These are phyloP conservation scores for Peniophora sp. DNA, from an alignment of 1,284 basidiomycete species.

Conservation along the genomic window DNA sequence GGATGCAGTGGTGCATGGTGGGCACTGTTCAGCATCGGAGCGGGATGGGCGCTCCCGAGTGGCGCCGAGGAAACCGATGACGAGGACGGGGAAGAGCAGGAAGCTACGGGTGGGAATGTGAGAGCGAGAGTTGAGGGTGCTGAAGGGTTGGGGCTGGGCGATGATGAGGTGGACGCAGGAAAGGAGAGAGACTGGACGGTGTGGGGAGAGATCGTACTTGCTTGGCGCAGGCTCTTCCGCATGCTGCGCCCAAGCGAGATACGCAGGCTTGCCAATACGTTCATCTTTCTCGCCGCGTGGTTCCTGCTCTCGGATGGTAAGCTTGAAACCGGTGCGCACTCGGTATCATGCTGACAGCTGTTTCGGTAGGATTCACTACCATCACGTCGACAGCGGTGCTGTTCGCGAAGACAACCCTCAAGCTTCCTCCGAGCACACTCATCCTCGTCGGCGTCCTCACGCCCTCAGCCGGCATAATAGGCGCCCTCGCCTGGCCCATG, in stretches of 20 bases:
- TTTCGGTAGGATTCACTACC: conserved; percentile 61
- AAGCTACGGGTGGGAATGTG: conserved; percentile 11
- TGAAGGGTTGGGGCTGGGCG: conserved; percentile 6
- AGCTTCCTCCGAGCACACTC: conserved; percentile 65
- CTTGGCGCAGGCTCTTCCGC: conserved; percentile 59
- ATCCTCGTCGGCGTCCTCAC: conserved; percentile 66
- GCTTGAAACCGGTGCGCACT: conserved; percentile 11
- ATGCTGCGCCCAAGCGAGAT: conserved; percentile 71
- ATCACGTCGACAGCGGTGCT: conserved; percentile 79
- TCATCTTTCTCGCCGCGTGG: conserved; percentile 84
- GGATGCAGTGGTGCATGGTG: conserved; percentile 81
- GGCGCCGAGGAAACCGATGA: conserved; percentile 6
- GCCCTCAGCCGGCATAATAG: conserved; percentile 63
- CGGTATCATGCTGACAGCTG: neutral
- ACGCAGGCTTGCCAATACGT: conserved; percentile 71
- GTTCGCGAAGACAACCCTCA: conserved; percentile 74
- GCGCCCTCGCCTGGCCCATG: conserved; percentile 64
- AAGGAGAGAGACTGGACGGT: conserved; percentile 35
- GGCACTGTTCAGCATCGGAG: conserved; percentile 72
- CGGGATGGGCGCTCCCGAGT: conserved; percentile 63
- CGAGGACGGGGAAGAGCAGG: neutral
- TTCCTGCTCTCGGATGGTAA: conserved; percentile 84
- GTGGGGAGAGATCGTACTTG: conserved; percentile 42
- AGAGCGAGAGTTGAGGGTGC: conserved; percentile 3
- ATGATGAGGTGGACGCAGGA: conserved; percentile 8